These are phyloP conservation scores for Coprinopsis sp. DNA, from an alignment of 768 basidiomycete species.

Conservation along the genomic window DNA sequence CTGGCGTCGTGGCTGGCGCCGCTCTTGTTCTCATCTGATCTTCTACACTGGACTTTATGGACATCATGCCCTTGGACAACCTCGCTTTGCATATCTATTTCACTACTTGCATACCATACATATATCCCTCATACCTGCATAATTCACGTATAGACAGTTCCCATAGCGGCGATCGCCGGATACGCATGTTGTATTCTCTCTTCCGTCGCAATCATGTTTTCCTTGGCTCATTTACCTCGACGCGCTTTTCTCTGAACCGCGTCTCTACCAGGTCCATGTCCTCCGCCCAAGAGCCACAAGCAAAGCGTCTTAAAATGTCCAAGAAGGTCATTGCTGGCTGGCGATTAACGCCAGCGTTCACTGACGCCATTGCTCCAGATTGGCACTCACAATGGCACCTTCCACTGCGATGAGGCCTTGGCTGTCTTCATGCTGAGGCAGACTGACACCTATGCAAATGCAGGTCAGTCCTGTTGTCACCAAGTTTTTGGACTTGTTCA, in stretches of 20 bases:
- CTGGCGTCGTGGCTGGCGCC: too few relatives aligned
- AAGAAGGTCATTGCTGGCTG: conserved; percentile 15
- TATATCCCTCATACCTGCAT: background rate
- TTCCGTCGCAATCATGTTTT: background rate
- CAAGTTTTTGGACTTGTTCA: background rate
- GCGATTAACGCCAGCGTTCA: background rate
- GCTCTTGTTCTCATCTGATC: conserved; percentile 40
- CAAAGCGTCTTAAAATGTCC: conserved; percentile 40
- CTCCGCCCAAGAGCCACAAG: conserved; percentile 19
- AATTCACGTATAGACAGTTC: too few relatives aligned
- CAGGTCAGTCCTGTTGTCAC: conserved; percentile 43
- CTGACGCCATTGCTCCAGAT: conserved; percentile 52
- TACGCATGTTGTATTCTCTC: background rate
- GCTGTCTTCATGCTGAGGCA: conserved; percentile 85
- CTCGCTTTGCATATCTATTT: conserved; percentile 1
- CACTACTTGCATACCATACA: background rate
- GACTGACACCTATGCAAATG: conserved; percentile 68
- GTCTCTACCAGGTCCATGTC: conserved; percentile 14
- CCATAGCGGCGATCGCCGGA: conserved; percentile 11
- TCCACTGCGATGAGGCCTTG: conserved; percentile 96
- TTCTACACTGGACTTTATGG: conserved; percentile 10
- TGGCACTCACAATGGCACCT: conserved; percentile 93
- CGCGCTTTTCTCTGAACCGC: conserved; percentile 4
- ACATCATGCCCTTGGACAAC: conserved; percentile 11
- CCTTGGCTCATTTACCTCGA: background rate